Evolutionary conservation across 2,329 filamentous ascomycete species (phyloP).

Genomic region (Arthroderma sp.): DNA sequence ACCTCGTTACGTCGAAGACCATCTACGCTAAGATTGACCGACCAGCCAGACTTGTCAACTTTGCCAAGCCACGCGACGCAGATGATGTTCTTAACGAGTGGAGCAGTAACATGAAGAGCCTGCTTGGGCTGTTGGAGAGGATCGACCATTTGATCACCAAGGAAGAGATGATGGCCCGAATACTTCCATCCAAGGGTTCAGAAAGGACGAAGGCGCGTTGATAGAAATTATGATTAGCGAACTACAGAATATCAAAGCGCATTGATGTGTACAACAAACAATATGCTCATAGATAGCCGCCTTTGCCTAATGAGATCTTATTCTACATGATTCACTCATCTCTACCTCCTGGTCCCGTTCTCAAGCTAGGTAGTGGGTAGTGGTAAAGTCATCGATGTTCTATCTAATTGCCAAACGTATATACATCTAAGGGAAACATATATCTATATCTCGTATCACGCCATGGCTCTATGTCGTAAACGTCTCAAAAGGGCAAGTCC

Average conservation of each 20-base stretch:
- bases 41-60: slow-evolving; percentile 81
- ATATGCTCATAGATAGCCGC: not conserved
- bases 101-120: slow-evolving; percentile 95
- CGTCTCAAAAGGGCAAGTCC: slow-evolving; percentile 51
- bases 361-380: not conserved
- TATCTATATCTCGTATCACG: not conserved
- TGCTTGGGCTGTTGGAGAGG: slow-evolving; percentile 71
- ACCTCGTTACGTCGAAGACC: slow-evolving; percentile 93
- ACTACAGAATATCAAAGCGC: not conserved
- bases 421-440: not conserved
- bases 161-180: slow-evolving; percentile 99
- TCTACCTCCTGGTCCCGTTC: not conserved
- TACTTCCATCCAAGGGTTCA: slow-evolving; percentile 50
- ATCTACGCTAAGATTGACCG: slow-evolving; percentile 97
- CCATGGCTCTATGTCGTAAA: not conserved
- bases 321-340: not conserved
- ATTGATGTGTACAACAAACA: not conserved
- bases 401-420: not conserved
- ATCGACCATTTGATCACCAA: slow-evolving; percentile 98
- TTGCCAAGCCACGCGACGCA: slow-evolving; percentile 85
- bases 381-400: not conserved
- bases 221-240: not conserved
- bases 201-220: slow-evolving; percentile 10
- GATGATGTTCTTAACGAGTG: slow-evolving; percentile 97
- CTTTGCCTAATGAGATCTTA: not conserved